These are phyloP conservation scores for Penicillium steckii DNA, from an alignment of 495 filamentous ascomycete species.

Conservation along the genomic window DNA sequence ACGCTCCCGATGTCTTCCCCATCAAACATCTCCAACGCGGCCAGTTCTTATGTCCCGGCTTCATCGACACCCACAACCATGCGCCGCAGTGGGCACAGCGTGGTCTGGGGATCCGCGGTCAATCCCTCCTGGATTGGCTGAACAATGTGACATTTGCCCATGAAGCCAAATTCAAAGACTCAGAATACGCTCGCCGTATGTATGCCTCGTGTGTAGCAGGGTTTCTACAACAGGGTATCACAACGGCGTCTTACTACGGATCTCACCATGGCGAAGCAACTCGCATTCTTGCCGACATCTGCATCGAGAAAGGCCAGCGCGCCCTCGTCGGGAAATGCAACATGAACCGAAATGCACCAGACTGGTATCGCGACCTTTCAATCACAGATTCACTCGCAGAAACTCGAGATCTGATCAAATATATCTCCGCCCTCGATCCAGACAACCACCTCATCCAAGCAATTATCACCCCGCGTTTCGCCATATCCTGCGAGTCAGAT, in stretches of 20 bases:
- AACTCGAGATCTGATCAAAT: conserved; percentile 52
- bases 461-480: conserved; percentile 64
- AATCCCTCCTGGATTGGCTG: conserved; percentile 60
- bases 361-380: conserved; percentile 55
- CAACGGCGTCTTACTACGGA: conserved; percentile 65
- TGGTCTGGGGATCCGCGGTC: conserved; percentile 53
- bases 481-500: conserved; percentile 54
- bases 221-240: conserved; percentile 61
- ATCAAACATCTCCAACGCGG: conserved; percentile 43
- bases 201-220: conserved; percentile 56
- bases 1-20: conserved; percentile 30
- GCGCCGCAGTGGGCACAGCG: conserved; percentile 64
- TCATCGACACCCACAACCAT: conserved; percentile 65
- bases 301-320: conserved; percentile 55
- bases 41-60: conserved; percentile 60
- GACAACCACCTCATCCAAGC: conserved; percentile 44
- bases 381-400: conserved; percentile 47
- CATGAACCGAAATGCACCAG: conserved; percentile 61
- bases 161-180: conserved; percentile 57
- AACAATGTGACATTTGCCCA: conserved; percentile 60
- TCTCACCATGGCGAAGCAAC: conserved; percentile 58
- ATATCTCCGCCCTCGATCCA: conserved; percentile 32
- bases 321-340: conserved; percentile 67
- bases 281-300: conserved; percentile 58
- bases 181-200: conserved; percentile 48